Base-by-base conservation (phyloP, 2,329 filamentous ascomycete species). In the Pseudovirgaria hyperparasitica region DNA sequence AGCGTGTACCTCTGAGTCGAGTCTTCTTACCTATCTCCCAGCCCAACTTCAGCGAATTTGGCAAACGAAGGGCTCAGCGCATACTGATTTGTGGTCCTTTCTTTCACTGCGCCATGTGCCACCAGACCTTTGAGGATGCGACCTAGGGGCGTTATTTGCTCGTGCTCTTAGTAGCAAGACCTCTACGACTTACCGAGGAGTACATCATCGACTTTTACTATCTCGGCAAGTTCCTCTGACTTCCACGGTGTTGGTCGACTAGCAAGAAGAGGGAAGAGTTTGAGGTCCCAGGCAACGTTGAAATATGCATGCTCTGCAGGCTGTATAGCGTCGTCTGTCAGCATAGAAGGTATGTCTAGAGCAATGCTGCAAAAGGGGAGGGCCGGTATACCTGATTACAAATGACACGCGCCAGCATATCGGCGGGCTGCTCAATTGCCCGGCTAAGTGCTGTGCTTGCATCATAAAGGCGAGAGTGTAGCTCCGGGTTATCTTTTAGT, bases 91-190 rank as follows among this genome's bases (percentile, higher is more conserved):
- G 20, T 15, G 8, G 18, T 23, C 20, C 17, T 19, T 29, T 29
- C 27, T 23, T 29, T 23, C 22, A 29, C 27, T 15, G 27, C 27
- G 16, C 27, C 27, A 16, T 16, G 19, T 10, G 27, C 27, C 16
- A 23, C 16, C 17, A 29, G 19, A 10, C 17, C 27, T 16, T 23
- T 22, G 12, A 29, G 19, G 22, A 29, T 10, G 13, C 27, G 22
- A 19, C 16, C 27, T 29, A 20, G 16, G 20, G 11, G 13, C 11
- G 20, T 29, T 17, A 19, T 8, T 16, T 6, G 18, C 21, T 12
- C 14, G 16, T 20, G n/a, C 19, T 20, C 13, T n/a, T 5, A 25
- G 22, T 19, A 16, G 11, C 25, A 25, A 25, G 21, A n/a, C 14
- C 8, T 25, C 16, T 4, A 20, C 12, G 12, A 14, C 22, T 16